Evolutionary conservation across 441 rosid species (phyloP).

Genomic region (Erysimum cheiri): DNA sequence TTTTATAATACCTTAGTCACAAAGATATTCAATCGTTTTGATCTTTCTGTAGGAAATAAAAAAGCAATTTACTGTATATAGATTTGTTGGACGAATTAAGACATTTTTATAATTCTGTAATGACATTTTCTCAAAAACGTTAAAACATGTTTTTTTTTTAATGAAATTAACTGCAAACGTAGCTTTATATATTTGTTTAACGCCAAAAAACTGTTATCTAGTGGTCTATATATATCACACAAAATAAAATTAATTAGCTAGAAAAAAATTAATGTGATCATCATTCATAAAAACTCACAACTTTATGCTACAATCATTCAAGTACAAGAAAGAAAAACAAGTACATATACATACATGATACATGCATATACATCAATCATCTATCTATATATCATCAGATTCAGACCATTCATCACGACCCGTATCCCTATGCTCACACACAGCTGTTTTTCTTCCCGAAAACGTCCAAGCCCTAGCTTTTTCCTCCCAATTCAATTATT

Average conservation of each 20-base stretch:
- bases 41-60: too few species aligned
- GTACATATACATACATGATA: neutral
- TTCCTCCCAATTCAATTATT: conserved; percentile 10
- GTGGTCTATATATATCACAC: neutral
- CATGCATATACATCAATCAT: neutral
- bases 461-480: conserved; percentile 43
- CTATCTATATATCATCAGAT: neutral
- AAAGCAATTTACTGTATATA: too few species aligned
- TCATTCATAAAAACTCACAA: neutral
- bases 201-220: neutral
- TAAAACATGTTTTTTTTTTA: too few species aligned
- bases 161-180: too few species aligned
- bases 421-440: conserved; percentile 36
- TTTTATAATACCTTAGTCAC: too few species aligned
- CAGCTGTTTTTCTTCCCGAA: conserved; percentile 36
- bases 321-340: neutral
- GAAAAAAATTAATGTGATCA: neutral
- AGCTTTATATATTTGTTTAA: neutral
- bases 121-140: too few species aligned
- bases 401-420: conserved; percentile 32
- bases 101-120: too few species aligned
- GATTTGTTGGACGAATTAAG: too few species aligned
- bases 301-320: conserved; percentile 11
- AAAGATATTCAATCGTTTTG: too few species aligned
- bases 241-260: neutral